Conservation (phyloP, 257 asterid genomes). For the Nicotiana tomentosiformis region DNA sequence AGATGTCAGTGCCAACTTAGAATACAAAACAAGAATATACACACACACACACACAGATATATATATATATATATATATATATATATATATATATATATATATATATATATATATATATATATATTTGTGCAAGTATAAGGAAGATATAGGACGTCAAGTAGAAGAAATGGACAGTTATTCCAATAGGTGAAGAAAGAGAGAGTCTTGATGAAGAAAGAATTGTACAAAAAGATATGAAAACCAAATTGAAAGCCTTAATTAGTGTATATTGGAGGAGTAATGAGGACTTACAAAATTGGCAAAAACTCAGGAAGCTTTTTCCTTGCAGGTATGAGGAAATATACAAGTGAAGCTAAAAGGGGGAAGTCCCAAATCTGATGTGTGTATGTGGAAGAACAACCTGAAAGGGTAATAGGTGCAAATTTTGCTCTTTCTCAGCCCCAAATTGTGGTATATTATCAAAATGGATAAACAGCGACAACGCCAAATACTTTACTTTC, state of each 20-base stretch:
- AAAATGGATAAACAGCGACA: not conserved
- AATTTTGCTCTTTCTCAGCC: slow-evolving; percentile 24
- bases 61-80: no score
- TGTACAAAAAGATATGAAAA: not conserved
- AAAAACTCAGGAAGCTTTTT: slow-evolving; percentile 36
- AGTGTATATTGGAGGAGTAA: not conserved
- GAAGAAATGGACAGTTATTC: not conserved
- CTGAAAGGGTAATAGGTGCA: slow-evolving; percentile 16
- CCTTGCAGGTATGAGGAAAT: slow-evolving; percentile 28
- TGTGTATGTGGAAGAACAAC: slow-evolving; percentile 12
- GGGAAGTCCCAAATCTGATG: slow-evolving; percentile 28
- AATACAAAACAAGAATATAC: not conserved
- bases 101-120: no score
- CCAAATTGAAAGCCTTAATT: not conserved
- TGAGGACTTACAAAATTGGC: slow-evolving; percentile 50
- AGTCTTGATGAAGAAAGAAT: not conserved
- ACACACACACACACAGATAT: no score
- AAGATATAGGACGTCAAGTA: no score
- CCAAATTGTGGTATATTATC: slow-evolving; percentile 18
- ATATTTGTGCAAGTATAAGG: not conserved
- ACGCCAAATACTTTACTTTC: not conserved
- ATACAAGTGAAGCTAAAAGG: slow-evolving; percentile 40
- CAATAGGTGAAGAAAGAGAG: not conserved
- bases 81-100: no score
- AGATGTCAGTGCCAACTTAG: not conserved